Evolutionary conservation across 176 grass and related monocot species (phyloP).

Genomic region (Oropetium thomaeum): DNA sequence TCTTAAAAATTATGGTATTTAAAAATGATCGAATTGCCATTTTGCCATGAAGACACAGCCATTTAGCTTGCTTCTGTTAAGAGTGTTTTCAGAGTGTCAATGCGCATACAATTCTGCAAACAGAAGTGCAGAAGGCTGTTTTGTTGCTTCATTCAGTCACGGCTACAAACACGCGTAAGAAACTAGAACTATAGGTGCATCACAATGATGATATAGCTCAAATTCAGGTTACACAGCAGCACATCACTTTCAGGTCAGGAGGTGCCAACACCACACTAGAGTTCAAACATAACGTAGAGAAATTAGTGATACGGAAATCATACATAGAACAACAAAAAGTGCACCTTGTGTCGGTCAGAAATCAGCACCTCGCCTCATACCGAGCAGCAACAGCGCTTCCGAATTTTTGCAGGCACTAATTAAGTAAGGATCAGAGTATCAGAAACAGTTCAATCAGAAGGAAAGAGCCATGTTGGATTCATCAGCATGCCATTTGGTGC

Average conservation of each 20-base stretch:
- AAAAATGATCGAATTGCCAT: no score
- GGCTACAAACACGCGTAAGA: background rate
- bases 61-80: no score
- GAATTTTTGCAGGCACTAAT: background rate
- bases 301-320: background rate
- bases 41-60: no score
- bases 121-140: background rate
- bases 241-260: background rate
- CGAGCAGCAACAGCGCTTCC: slow-evolving; percentile 2
- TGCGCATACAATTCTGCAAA: no score
- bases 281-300: background rate
- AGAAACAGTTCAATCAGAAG: slow-evolving; percentile 16
- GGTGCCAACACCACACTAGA: background rate
- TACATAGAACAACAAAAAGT: background rate
- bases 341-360: background rate
- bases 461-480: slow-evolving; percentile 39
- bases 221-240: background rate
- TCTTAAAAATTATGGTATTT: background rate
- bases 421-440: background rate
- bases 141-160: background rate
- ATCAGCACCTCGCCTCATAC: background rate
- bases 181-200: background rate
- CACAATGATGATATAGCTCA: background rate
- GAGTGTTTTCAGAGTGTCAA: no score
- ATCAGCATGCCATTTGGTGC: slow-evolving; percentile 21